Evolutionary conservation across 2,329 filamentous ascomycete genomes (phyloP), one percentile per base, ranked within the genome.

Genomic region (Aspergillus sp.): DNA sequence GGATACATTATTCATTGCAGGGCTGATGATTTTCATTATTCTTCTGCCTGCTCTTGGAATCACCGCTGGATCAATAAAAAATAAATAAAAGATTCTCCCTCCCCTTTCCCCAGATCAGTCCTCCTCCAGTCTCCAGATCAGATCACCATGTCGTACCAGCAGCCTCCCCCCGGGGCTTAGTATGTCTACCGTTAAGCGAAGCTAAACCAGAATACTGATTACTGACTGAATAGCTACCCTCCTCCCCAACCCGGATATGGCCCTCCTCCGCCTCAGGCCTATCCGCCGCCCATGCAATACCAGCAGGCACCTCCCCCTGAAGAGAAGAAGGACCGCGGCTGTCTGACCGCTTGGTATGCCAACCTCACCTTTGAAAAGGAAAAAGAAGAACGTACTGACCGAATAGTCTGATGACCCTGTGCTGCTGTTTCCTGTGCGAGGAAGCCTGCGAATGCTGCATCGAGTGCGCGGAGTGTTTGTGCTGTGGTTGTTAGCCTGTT

Each of bases 361-460:
- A 2, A 30, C 1, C n/a, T 20, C 9, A 20, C 12, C 20, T 26
- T 32, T 15, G n/a, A n/a, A 47, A 47, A 17, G 12, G n/a, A n/a
- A 47, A 47, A 17, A 18, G n/a, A 12, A 13, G 2, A n/a, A 24
- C 13, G 13, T 20, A 39, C 5, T 3, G 4, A 15, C 56, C 4
- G 2, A 12, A 2, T 38, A 63, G 62, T 58, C 41, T 64, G 20
- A 55, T 62, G 57, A 62, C 62, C 8, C 50, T 64, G 58, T 64
- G 62, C 62, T 64, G 62, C 41, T 64, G 62, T 26, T 64, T 64
- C 54, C 58, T 64, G 15, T 64, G 62, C 56, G 62, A 64, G 24
- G 62, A 64, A 45, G 53, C 56, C 7, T 64, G 62, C 49, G 62
- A 64, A 42, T 64, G 62, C 58, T 64, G 62, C 48, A 48, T 64